These are phyloP conservation scores for Aspergillus sp. DNA, from an alignment of 2,329 filamentous ascomycete species.

Conservation along the genomic window DNA sequence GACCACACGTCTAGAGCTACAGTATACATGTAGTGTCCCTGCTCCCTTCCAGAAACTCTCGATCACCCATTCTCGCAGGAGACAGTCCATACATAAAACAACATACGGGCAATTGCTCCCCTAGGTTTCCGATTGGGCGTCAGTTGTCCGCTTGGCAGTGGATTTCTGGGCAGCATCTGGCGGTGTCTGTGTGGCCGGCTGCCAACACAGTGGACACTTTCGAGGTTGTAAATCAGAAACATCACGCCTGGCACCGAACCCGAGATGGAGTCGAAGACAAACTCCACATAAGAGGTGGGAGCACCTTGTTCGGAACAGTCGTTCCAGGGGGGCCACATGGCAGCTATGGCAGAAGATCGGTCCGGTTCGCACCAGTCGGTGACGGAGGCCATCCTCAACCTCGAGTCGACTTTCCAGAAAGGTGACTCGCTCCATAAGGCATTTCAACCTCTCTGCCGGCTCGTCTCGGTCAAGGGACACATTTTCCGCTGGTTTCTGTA, in stretches of 20 bases:
- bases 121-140: not conserved
- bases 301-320: not conserved
- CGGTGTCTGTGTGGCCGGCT: not conserved
- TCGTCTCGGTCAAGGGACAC: not conserved
- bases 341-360: not conserved
- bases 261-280: not conserved
- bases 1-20: too few relatives aligned
- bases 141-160: not conserved
- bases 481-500: not conserved
- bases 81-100: not conserved
- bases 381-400: not conserved
- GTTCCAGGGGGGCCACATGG: not conserved
- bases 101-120: not conserved
- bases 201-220: not conserved
- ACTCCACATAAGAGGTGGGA: not conserved
- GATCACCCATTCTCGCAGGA: too few relatives aligned
- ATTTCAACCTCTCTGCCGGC: not conserved
- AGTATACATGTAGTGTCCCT: too few relatives aligned
- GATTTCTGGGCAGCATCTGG: not conserved
- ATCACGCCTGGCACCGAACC: not conserved
- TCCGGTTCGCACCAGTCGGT: not conserved
- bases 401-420: not conserved
- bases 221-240: not conserved
- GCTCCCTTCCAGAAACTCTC: too few relatives aligned
- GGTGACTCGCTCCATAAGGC: not conserved